A percentile compares a stretch with the other conserved stretches of the same genome.
Conservation (phyloP, 179 eudicot genomes). For the Pouteria campechiana region DNA sequence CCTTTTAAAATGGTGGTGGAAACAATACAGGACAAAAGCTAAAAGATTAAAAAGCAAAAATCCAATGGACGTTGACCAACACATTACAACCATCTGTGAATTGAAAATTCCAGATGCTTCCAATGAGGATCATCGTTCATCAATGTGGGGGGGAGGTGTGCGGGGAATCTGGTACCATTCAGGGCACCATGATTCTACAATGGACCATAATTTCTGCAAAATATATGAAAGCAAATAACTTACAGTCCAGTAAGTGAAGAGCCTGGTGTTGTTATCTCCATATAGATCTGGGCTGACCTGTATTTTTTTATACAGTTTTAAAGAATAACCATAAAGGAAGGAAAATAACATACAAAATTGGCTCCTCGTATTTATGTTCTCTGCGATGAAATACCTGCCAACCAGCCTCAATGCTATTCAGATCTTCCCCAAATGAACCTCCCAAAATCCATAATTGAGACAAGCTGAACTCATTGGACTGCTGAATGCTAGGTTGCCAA, state of each 20-base stretch:
- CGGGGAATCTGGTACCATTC: too few species aligned
- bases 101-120: too few species aligned
- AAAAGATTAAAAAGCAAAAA: too few species aligned
- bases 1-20: too few species aligned
- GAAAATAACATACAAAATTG: neutral
- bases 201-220: too few species aligned
- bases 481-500: slow-evolving; percentile 95
- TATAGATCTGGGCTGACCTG: slow-evolving; percentile 99
- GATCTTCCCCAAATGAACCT: slow-evolving; percentile 98
- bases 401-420: slow-evolving; percentile 99
- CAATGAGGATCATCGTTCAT: too few species aligned
- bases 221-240: slow-evolving; percentile 11
- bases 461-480: slow-evolving; percentile 93
- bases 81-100: too few species aligned
- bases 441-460: slow-evolving; percentile 95
- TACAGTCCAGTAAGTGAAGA: slow-evolving; percentile 99
- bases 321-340: slow-evolving; percentile 3
- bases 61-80: too few species aligned
- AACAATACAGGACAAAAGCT: neutral
- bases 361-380: neutral
- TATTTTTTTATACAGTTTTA: slow-evolving; percentile 4
- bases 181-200: too few species aligned
- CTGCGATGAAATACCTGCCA: slow-evolving; percentile 67
- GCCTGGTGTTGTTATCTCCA: slow-evolving; percentile 95
- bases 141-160: too few species aligned